Percentiles rank a stretch among this genome's conserved stretches.
Evolutionary conservation across 2,329 filamentous ascomycete species (phyloP).

Genomic region (Gyromitra esculenta): DNA sequence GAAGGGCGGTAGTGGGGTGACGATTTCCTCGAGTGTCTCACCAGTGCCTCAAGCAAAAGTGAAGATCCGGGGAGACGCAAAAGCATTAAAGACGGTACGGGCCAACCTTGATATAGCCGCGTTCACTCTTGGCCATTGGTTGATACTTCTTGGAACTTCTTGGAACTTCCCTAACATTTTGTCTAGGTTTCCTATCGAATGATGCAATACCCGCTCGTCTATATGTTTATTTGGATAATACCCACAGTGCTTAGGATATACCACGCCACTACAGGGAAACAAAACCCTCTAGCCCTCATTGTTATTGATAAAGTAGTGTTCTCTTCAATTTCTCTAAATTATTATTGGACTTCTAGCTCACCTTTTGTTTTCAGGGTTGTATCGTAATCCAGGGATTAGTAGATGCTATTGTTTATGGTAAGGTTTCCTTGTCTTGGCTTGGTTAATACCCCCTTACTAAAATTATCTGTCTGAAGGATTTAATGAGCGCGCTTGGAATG

Average conservation of each 20-base stretch:
- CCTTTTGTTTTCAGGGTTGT: slow-evolving; percentile 56
- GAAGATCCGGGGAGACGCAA: slow-evolving; percentile 15
- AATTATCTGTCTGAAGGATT: slow-evolving; percentile 33
- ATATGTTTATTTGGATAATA: slow-evolving; percentile 62
- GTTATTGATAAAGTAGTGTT: slow-evolving; percentile 60
- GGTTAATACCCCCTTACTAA: slow-evolving; percentile 34
- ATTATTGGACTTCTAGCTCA: background rate
- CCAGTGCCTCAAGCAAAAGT: slow-evolving; percentile 34
- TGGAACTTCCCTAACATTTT: background rate
- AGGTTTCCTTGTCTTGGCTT: slow-evolving; percentile 4
- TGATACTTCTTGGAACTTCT: background rate
- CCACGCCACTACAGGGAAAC: slow-evolving; percentile 59
- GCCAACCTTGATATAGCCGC: background rate
- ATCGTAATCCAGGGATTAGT: slow-evolving; percentile 62
- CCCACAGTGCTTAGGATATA: slow-evolving; percentile 62
- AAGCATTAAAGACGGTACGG: slow-evolving; percentile 19
- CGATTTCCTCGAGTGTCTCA: slow-evolving; percentile 20
- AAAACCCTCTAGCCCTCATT: slow-evolving; percentile 60
- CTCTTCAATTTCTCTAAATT: background rate
- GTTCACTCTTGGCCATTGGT: too few species aligned
- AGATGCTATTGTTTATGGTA: slow-evolving; percentile 62
- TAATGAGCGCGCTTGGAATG: slow-evolving; percentile 54
- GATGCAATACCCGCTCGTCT: slow-evolving; percentile 62
- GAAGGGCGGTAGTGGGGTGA: slow-evolving; percentile 42
- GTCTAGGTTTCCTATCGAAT: slow-evolving; percentile 61